These are phyloP conservation scores for Penicillium carneum DNA, from an alignment of 2,329 filamentous ascomycete genomes.

Conservation along the genomic window DNA sequence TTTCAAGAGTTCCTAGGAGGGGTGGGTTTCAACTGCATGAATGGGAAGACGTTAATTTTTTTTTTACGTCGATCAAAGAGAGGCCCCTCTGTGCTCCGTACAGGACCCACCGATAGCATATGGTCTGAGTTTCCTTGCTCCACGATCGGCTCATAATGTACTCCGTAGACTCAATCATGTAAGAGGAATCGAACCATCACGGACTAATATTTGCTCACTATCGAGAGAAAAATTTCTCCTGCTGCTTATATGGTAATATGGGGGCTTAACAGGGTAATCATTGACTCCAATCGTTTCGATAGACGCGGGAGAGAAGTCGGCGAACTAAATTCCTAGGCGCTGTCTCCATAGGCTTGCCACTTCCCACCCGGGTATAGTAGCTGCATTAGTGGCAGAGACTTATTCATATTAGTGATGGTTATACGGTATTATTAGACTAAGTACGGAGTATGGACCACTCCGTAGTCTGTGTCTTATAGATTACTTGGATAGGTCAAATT, in stretches of 20 bases:
- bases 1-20: conserved; percentile 9
- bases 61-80: conserved; percentile 23
- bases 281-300: conserved; percentile 12
- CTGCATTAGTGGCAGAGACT: conserved; percentile 15
- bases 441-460: background rate
- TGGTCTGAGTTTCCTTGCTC: conserved; percentile 26
- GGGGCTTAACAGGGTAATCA: background rate
- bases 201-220: background rate
- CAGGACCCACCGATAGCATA: conserved; percentile 21
- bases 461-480: conserved; percentile 11
- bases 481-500: conserved; percentile 19
- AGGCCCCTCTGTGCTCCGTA: conserved; percentile 20
- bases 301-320: conserved; percentile 20
- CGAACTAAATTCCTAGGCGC: conserved; percentile 21
- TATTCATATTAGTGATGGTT: conserved; percentile 18
- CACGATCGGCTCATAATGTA: conserved; percentile 19
- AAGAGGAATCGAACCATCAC: background rate
- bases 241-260: background rate
- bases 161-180: conserved; percentile 1
- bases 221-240: background rate
- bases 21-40: conserved; percentile 18
- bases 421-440: conserved; percentile 20
- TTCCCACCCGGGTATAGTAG: conserved; percentile 21
- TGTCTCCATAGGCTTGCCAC: conserved; percentile 20
- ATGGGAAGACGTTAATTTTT: conserved; percentile 19